Base-by-base conservation (phyloP, 2,329 filamentous ascomycete species). In the Monilinia aucupariae region DNA sequence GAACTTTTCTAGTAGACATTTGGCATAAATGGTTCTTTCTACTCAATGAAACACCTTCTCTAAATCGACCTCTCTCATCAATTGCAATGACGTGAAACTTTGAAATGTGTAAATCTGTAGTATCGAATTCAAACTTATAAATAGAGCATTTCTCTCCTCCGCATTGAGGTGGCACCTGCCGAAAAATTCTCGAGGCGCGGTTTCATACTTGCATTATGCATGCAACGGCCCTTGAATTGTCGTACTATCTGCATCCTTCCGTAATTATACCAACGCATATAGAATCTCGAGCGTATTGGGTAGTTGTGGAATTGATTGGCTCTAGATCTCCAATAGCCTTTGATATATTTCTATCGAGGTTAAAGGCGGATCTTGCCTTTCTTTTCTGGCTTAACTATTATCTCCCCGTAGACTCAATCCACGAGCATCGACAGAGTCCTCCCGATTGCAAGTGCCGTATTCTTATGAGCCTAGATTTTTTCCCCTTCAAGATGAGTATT, bases 21-120 rank as follows among this genome's bases (percentile, higher is more conserved):
- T 34, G 27, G 41, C 54, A 47, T 34, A 47, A 34, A 56, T 47
- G 22, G 53, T 41, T 27, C 17, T 22, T 1, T 56, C 41, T 56
- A 56, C 41, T 47, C 20, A 47, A 56, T 56, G 41, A 20, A 47
- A 56, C 17, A 56, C 20, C 41, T 56, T 56, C 27, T 56, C 41
- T 47, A 22, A 47, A 47, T 8, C 32, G 34, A 15, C 20, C 7
- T 47, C 15, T 22, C 6, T 3, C 20, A 20, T 47, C 5, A 47
- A 12, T 3, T 25, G 27, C 6, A 27, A 12, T 47, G 13, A 13
- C 8, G n/a, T 45, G n/a, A 56, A 17, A 47, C 2, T 20, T 54
- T 34, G n/a, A 34, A 9, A 8, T 47, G 13, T 47, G 30, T 20
- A 4, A 47, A 5, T 9, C 10, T 22, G 43, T 17, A 30, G 20